Percentiles rank a stretch among this genome's conserved stretches.
Evolutionary conservation across 768 basidiomycete genomes (phyloP).

Genomic region (Candolleomyces aberdarensis): DNA sequence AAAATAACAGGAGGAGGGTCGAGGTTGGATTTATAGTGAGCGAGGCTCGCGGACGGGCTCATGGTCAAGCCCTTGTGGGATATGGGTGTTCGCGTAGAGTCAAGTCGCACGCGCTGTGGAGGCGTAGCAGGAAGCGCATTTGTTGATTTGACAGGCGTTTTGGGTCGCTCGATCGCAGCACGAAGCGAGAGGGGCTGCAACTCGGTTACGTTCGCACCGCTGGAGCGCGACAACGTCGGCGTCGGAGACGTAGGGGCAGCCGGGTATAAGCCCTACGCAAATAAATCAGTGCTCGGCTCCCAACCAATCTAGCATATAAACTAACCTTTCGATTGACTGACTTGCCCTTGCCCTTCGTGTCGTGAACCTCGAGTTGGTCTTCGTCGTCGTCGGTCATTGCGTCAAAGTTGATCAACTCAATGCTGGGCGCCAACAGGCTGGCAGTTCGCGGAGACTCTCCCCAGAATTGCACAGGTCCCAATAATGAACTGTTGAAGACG

Average conservation of each 20-base stretch:
- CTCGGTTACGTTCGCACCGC: slow-evolving; percentile 16
- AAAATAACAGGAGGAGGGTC: slow-evolving; percentile 30
- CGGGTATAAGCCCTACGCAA: slow-evolving; percentile 34
- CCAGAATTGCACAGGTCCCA: slow-evolving; percentile 46
- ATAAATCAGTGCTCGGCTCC: not conserved
- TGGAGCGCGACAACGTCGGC: slow-evolving; percentile 39
- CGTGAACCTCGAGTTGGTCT: slow-evolving; percentile 24
- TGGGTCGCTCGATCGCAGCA: slow-evolving; percentile 16
- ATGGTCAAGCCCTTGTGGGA: slow-evolving; percentile 68
- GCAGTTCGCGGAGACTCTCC: slow-evolving; percentile 29
- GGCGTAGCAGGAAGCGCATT: slow-evolving; percentile 37
- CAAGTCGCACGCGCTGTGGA: slow-evolving; percentile 41
- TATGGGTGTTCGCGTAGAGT: slow-evolving; percentile 62
- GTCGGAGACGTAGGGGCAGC: slow-evolving; percentile 49
- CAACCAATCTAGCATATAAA: not conserved
- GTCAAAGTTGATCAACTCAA: slow-evolving; percentile 33
- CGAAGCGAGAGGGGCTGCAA: slow-evolving; percentile 1
- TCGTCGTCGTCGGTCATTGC: slow-evolving; percentile 27
- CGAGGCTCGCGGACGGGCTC: slow-evolving; percentile 64
- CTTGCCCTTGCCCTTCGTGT: slow-evolving; percentile 26
- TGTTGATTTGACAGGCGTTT: slow-evolving; percentile 19
- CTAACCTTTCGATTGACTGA: slow-evolving; percentile 23
- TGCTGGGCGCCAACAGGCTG: slow-evolving; percentile 35
- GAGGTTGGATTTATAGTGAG: slow-evolving; percentile 65
- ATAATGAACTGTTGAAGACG: slow-evolving; percentile 31